Conservation (phyloP, 2,329 filamentous ascomycete genomes). For the Monosporascus sp. region DNA sequence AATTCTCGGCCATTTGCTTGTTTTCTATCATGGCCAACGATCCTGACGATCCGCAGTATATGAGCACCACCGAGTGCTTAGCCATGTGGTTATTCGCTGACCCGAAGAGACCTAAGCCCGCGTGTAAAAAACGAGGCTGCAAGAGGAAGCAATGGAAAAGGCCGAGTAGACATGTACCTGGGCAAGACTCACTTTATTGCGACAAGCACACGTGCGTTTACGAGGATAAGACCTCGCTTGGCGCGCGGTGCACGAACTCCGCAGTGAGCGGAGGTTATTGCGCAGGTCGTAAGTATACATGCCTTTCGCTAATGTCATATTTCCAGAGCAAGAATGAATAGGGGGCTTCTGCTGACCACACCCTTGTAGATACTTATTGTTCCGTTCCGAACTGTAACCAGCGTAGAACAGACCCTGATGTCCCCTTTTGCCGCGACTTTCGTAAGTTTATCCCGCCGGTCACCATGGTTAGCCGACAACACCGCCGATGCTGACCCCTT, state of each 20-base stretch:
- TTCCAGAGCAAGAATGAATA: not conserved
- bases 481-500: not conserved
- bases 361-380: not conserved
- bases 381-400: slow-evolving; percentile 6
- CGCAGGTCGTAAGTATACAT: not conserved
- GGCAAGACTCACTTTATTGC: slow-evolving; percentile 8
- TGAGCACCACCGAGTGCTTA: too few species aligned
- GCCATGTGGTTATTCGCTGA: too few species aligned
- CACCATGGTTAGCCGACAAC: not conserved
- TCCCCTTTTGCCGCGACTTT: not conserved
- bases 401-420: not conserved
- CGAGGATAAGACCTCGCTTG: not conserved
- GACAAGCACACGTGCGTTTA: slow-evolving; percentile 9
- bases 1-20: too few species aligned
- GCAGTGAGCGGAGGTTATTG: not conserved
- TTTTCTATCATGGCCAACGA: too few species aligned
- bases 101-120: too few species aligned
- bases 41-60: too few species aligned
- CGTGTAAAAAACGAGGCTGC: slow-evolving; percentile 3
- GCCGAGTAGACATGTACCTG: not conserved
- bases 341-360: not conserved
- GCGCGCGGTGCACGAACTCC: not conserved
- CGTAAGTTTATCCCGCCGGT: not conserved
- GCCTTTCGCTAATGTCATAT: not conserved
- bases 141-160: slow-evolving; percentile 9